Base-by-base conservation (phyloP, 805 yeast species). In the Candida sithepensis region DNA sequence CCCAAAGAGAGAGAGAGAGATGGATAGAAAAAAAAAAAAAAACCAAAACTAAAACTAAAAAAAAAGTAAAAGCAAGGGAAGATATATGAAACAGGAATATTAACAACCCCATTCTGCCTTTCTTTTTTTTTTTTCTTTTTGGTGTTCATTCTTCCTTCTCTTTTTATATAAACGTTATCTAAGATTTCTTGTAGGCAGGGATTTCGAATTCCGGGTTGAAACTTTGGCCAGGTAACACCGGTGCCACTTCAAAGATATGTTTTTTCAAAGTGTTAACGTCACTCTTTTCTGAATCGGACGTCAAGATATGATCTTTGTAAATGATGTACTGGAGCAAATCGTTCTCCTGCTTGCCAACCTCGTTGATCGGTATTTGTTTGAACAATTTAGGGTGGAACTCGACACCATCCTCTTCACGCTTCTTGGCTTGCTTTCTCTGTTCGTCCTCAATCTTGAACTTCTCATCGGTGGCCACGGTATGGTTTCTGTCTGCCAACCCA, bases 341-440 rank as follows among this genome's bases (percentile, higher is more conserved):
- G 36, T 64, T 64, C 24, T 64, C 68, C 23, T 52, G 46, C 22
- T 51, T 51, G 4, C 50, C 54, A 7, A 61, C 49, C 38, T 70
- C 68, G 19, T 63, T 63, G 22, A 66, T 65, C 12, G 72, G 52
- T 5, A 75, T 68, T 13, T 67, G 73, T 60, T 75, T 79, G 69
- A 92, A 92, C 39, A 89, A 67, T 60, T 82, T 82, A 20, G 97
- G 97, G 55, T 79, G 81, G 66, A 87, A 90, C 55, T 83, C 90
- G 1, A 78, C 83, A 13, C 92, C 95, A 42, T 84, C 85, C 54
- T 85, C 96, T 18, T 70, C 67, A 56, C 98, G 78, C 58, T 81
- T 75, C 64, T 82, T 85, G 14, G 96, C 89, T 38, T 73, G 68
- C 18, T 69, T 68, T 63, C 99, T 79, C 69, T 94, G 99, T n/a